Conservation (phyloP, 2,329 filamentous ascomycete species). For the Hypoxylon sp. region DNA sequence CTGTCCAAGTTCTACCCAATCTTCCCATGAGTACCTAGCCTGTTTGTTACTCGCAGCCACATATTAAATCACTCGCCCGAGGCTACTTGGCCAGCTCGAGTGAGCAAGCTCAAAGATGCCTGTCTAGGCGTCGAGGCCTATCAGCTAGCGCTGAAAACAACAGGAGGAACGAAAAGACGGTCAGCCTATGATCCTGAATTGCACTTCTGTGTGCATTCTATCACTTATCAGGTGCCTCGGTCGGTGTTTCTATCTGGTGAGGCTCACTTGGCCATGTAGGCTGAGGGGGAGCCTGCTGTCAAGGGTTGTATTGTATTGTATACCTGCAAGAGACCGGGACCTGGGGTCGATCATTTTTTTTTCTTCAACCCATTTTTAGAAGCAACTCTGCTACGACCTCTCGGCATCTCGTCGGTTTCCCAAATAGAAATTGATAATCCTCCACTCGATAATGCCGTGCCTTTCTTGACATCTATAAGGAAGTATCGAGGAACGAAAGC, state of each 20-base stretch:
- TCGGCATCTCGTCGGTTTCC: slow-evolving; percentile 35
- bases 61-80: slow-evolving; percentile 13
- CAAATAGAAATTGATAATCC: slow-evolving; percentile 18
- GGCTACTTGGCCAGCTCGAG: background rate
- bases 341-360: slow-evolving; percentile 42
- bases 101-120: background rate
- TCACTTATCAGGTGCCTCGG: background rate
- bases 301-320: slow-evolving; percentile 1
- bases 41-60: slow-evolving; percentile 15
- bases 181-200: slow-evolving; percentile 21
- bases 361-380: slow-evolving; percentile 30
- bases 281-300: slow-evolving; percentile 2
- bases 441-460: slow-evolving; percentile 16
- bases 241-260: slow-evolving; percentile 23
- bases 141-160: background rate
- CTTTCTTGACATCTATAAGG: background rate
- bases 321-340: slow-evolving; percentile 38
- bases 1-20: slow-evolving; percentile 9
- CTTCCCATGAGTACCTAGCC: background rate
- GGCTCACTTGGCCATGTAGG: slow-evolving; percentile 18
- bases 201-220: slow-evolving; percentile 21
- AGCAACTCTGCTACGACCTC: slow-evolving; percentile 36
- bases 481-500: background rate
- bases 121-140: background rate
- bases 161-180: background rate